Base-by-base conservation (phyloP, 1,284 basidiomycete species). In the Gomphus bonarii region DNA sequence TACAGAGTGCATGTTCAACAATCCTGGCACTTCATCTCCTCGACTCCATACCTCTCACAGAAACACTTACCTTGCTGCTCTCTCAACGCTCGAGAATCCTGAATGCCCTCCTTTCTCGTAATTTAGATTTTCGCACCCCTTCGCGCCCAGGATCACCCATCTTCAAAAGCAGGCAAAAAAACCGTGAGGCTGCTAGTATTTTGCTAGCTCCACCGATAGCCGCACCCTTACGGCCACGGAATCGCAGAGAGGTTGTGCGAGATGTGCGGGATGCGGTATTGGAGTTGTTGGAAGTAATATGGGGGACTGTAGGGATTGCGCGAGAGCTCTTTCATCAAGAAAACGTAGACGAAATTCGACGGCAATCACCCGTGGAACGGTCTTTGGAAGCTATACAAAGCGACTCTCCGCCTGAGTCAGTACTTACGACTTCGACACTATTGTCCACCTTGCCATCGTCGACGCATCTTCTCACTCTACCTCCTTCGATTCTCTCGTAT, bases 21-120 rank as follows among this genome's bases (percentile, higher is more conserved):
- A 74, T 94, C 7, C 73, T 94, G 10, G 84, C 88, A 1, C 77
- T 95, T 42, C 85, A 94, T 66, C 76, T 95, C 11, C 77, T 95
- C 20, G 91, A 95, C 66, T 88, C 88, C 12, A 75, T 85, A 49
- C 86, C 90, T 2, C 70, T 93, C 4, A 67, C 74, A 9, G 89
- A 92, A 50, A 84, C 85, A 0, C 71, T 93, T 35, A 72, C 76
- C 5, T 75, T 85, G 8, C 80, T 88, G 59, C 78, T 95, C 4
- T 70, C 75, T 0, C 91, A 94, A 67, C 79, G 92, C 7, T 75
- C 79, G 14, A 84, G 81, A 67, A 78, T 83, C 0, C 67, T 94
- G 2, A 75, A 80, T 18, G 67, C 70, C 2, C 62, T 78, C 14
- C 71, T 86, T 33, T 67, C 73, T 14, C 72, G 70, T 64, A 49